Conservation (phyloP, 176 grass and related monocot species). For the Poa pratensis region DNA sequence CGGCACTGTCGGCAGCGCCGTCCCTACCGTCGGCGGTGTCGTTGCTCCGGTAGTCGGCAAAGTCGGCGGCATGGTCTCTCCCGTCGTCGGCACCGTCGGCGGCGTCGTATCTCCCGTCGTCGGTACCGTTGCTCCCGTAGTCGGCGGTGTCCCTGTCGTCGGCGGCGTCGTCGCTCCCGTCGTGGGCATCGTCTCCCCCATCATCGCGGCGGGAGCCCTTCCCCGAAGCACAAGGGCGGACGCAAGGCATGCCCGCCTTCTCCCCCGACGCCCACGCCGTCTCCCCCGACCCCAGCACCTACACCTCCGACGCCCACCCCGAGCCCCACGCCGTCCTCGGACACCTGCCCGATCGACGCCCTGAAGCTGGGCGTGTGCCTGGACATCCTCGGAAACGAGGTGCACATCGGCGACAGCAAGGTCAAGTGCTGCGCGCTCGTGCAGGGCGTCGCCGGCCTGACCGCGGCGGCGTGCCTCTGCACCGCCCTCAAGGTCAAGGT, state of each 20-base stretch:
- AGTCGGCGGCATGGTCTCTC: neutral
- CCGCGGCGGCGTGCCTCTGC: constrained; percentile 64
- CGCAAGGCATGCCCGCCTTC: constrained; percentile 54
- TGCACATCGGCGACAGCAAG: constrained; percentile 60
- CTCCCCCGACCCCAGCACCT: constrained; percentile 33
- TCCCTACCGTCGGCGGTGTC: neutral
- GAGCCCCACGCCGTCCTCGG: constrained; percentile 19
- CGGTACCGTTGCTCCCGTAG: neutral
- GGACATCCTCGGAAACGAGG: constrained; percentile 52
- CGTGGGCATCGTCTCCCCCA: neutral
- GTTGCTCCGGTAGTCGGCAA: neutral
- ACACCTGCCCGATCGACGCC: constrained; percentile 64
- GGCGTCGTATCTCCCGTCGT: neutral
- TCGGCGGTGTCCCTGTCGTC: neutral
- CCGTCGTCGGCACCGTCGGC: neutral
- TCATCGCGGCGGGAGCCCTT: constrained; percentile 34
- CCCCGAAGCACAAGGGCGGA: constrained; percentile 33
- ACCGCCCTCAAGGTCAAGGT: constrained; percentile 77
- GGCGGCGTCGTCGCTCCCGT: neutral
- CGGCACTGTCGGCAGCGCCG: neutral
- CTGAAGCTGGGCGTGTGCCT: constrained; percentile 69
- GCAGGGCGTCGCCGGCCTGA: constrained; percentile 46
- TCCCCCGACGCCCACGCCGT: neutral
- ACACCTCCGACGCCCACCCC: constrained; percentile 24
- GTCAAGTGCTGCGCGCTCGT: constrained; percentile 64